Percentiles rank a stretch among this genome's conserved stretches.
Evolutionary conservation across 768 basidiomycete genomes (phyloP).

Genomic region (Trichaptum fuscoviolaceum): DNA sequence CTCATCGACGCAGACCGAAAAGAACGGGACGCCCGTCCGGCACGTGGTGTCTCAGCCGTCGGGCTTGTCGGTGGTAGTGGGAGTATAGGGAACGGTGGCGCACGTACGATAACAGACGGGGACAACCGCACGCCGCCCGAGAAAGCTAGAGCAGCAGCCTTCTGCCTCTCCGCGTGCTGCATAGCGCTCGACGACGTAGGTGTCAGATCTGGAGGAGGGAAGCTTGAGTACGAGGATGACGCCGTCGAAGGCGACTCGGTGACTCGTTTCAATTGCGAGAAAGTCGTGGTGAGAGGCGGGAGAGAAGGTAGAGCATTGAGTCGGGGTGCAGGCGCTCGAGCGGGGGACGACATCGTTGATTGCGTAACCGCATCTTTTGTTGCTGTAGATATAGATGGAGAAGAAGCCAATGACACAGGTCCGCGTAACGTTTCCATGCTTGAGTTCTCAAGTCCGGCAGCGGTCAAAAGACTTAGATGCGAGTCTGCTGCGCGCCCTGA

Average conservation of each 20-base stretch:
- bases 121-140: slow-evolving; percentile 36
- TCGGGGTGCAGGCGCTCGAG: not conserved
- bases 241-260: not conserved
- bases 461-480: not conserved
- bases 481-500: not conserved
- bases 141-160: not conserved
- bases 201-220: not conserved
- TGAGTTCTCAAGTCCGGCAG: not conserved
- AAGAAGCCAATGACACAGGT: not conserved
- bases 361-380: not conserved
- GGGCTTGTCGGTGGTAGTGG: slow-evolving; percentile 36
- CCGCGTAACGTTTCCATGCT: not conserved
- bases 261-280: not conserved
- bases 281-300: not conserved
- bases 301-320: not conserved
- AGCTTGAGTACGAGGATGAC: not conserved
- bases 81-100: slow-evolving; percentile 39
- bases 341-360: not conserved
- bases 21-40: slow-evolving; percentile 7
- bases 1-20: not conserved
- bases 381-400: not conserved
- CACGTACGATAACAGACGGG: slow-evolving; percentile 40
- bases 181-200: not conserved
- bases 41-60: slow-evolving; percentile 4
- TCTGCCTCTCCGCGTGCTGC: not conserved